Conservation (phyloP, 495 filamentous ascomycete genomes). For the Penicillium arizonense region DNA sequence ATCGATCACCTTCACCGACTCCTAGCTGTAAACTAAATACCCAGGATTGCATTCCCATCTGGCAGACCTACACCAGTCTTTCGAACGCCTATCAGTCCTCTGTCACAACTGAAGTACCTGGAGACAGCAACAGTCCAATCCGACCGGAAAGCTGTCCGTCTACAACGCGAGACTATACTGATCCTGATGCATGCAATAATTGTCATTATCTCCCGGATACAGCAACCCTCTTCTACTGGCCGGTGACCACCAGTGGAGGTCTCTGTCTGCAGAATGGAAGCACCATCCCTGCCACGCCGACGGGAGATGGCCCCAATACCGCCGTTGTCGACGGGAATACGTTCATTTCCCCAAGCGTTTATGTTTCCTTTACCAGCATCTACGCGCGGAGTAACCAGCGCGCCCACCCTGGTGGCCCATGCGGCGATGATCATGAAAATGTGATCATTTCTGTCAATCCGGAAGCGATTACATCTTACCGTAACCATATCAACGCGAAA, state of each 20-base stretch:
- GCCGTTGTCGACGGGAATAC: slow-evolving; percentile 21
- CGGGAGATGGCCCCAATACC: slow-evolving; percentile 17
- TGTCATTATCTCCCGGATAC: slow-evolving; percentile 27
- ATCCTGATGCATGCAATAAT: slow-evolving; percentile 17
- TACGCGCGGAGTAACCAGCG: slow-evolving; percentile 24
- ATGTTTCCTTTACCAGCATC: slow-evolving; percentile 27
- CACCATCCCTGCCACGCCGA: slow-evolving; percentile 16
- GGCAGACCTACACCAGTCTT: slow-evolving; percentile 18
- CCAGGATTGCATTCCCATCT: slow-evolving; percentile 23
- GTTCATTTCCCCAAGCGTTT: slow-evolving; percentile 22
- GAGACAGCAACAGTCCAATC: slow-evolving; percentile 25
- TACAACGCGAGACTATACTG: slow-evolving; percentile 10
- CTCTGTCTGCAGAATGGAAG: slow-evolving; percentile 23
- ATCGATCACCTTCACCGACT: slow-evolving; percentile 10
- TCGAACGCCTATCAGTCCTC: slow-evolving; percentile 10
- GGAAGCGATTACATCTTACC: slow-evolving; percentile 12
- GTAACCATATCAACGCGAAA: slow-evolving; percentile 22
- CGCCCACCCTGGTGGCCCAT: slow-evolving; percentile 16
- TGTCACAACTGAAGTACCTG: slow-evolving; percentile 5
- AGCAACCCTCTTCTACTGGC: slow-evolving; percentile 32
- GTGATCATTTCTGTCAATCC: slow-evolving; percentile 17
- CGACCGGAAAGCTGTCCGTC: slow-evolving; percentile 12
- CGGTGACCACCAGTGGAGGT: slow-evolving; percentile 22
- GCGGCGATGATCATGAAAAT: slow-evolving; percentile 20
- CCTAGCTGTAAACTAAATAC: slow-evolving; percentile 14